These are phyloP conservation scores for Zalerion maritima DNA, from an alignment of 495 filamentous ascomycete species.

Conservation along the genomic window DNA sequence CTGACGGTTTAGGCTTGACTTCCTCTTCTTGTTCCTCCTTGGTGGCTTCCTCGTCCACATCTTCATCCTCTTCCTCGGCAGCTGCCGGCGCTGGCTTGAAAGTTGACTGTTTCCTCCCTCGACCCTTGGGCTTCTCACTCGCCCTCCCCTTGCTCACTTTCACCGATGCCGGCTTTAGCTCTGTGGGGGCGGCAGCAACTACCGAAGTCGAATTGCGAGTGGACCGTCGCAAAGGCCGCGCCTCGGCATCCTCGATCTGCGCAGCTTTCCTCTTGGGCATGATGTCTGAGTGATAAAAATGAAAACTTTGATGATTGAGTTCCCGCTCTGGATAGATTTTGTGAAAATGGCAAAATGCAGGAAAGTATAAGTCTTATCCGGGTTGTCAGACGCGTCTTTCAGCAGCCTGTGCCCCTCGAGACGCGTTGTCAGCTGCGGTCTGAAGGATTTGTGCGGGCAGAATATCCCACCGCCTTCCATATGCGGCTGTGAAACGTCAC, in stretches of 20 bases:
- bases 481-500: too few species aligned
- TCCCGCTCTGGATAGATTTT: too few species aligned
- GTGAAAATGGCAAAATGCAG: too few species aligned
- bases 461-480: too few species aligned
- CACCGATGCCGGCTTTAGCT: neutral
- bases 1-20: conserved; percentile 3
- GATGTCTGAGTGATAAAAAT: neutral
- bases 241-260: conserved; percentile 5
- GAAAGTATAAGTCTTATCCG: too few species aligned
- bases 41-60: neutral
- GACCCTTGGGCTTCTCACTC: neutral
- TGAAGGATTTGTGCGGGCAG: too few species aligned
- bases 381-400: too few species aligned
- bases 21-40: conserved; percentile 2
- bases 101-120: conserved; percentile 1
- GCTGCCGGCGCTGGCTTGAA: conserved; percentile 1
- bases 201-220: conserved; percentile 13
- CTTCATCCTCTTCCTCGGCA: neutral
- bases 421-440: too few species aligned
- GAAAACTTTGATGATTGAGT: neutral
- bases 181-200: too few species aligned
- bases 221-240: conserved; percentile 12
- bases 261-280: conserved; percentile 29
- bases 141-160: conserved; percentile 1
- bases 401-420: too few species aligned